Percentiles rank a stretch among this genome's conserved stretches.
Conservation (phyloP, 495 filamentous ascomycete species). For the Amphirosellinia nigrospora region DNA sequence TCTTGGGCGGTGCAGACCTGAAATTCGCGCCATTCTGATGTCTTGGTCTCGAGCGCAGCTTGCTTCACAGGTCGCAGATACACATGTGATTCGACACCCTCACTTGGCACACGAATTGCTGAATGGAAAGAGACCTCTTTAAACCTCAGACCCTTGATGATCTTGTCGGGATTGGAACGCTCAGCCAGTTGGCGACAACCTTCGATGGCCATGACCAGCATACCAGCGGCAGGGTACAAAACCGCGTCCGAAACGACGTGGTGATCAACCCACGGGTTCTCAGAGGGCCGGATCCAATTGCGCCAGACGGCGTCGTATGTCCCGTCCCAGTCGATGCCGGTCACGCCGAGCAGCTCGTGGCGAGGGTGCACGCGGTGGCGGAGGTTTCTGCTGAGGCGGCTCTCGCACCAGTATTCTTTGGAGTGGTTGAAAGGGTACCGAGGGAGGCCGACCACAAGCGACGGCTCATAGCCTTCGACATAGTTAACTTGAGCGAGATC, state of each 20-base stretch:
- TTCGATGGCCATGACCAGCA: slow-evolving; percentile 55
- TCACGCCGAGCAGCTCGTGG: slow-evolving; percentile 25
- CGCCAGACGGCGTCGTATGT: slow-evolving; percentile 48
- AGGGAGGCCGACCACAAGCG: neutral
- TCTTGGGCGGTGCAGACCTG: neutral
- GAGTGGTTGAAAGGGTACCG: slow-evolving; percentile 44
- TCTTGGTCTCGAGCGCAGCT: slow-evolving; percentile 18
- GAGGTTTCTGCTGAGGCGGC: slow-evolving; percentile 1
- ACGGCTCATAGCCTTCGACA: neutral
- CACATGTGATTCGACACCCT: slow-evolving; percentile 45
- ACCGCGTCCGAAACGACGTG: slow-evolving; percentile 46
- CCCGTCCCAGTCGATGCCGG: slow-evolving; percentile 34
- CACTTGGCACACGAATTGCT: slow-evolving; percentile 21
- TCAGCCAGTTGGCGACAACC: slow-evolving; percentile 46
- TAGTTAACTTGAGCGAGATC: neutral
- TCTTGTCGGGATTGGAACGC: slow-evolving; percentile 11
- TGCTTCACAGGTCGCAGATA: slow-evolving; percentile 29
- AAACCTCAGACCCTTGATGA: neutral
- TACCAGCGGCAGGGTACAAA: slow-evolving; percentile 54
- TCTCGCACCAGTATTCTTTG: neutral
- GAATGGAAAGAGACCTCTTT: neutral
- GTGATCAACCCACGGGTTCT: slow-evolving; percentile 53
- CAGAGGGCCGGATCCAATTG: slow-evolving; percentile 44
- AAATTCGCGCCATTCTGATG: neutral
- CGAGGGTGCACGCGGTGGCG: slow-evolving; percentile 8